phyloP scores from a whole-genome alignment of 164 flowering plant species.

The Santalum album region DNA sequence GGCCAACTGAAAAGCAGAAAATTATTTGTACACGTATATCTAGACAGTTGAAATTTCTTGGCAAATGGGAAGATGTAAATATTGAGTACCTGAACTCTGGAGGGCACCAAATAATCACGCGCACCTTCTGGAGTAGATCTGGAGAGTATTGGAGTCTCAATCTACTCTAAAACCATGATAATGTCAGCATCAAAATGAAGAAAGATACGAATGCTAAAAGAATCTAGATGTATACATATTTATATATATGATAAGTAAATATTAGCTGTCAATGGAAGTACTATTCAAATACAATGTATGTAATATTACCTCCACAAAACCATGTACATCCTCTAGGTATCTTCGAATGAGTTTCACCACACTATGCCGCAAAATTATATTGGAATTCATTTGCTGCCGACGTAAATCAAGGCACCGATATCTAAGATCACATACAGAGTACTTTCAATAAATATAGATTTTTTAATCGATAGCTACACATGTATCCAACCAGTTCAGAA shows the following conservation, averaged over 20 bases:
- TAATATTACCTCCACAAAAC: constrained; percentile 80
- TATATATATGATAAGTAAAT: too few relatives aligned
- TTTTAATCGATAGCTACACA: too few relatives aligned
- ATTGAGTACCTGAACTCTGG: constrained; percentile 79
- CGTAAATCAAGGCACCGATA: constrained; percentile 86
- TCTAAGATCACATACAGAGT: constrained; percentile 23
- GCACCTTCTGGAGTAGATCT: constrained; percentile 99
- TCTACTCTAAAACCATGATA: constrained; percentile 65
- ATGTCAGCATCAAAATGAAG: constrained; percentile 25
- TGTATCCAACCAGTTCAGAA: too few relatives aligned
- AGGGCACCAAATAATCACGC: constrained; percentile 94
- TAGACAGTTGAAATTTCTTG: background rate
- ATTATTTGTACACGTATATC: too few relatives aligned
- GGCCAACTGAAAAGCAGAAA: too few relatives aligned
- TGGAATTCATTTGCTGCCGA: constrained; percentile 62
- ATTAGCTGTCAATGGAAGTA: too few relatives aligned
- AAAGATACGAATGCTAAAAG: background rate
- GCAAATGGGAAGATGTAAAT: background rate
- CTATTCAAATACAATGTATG: too few relatives aligned
- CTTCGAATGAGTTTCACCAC: constrained; percentile 80
- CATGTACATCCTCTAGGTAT: constrained; percentile 71
- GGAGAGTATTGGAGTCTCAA: constrained; percentile 92
- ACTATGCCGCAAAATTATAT: constrained; percentile 65
- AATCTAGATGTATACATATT: too few relatives aligned
- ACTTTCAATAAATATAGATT: too few relatives aligned